Conservation (phyloP, 192 early-diverging fungal genomes). For the Pilaira anomala region DNA sequence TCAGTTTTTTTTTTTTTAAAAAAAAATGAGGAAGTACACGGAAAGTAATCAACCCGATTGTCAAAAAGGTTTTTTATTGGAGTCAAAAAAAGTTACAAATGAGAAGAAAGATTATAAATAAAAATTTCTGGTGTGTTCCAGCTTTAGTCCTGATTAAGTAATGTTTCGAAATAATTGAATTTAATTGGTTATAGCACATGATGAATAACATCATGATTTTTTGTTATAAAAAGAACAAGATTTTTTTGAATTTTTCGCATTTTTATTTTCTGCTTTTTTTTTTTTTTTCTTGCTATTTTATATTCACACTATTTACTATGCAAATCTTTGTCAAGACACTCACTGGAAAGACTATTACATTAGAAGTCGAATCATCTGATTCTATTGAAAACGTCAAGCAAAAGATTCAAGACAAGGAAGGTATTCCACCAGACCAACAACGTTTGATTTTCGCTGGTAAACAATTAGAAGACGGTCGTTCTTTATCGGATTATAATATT, state of each 20-base stretch:
- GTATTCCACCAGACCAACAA: slow-evolving; percentile 83
- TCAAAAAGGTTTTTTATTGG: too few relatives aligned
- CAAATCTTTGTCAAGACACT: slow-evolving; percentile 80
- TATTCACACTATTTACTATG: slow-evolving; percentile 40
- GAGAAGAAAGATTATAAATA: too few relatives aligned
- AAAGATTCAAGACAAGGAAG: slow-evolving; percentile 98
- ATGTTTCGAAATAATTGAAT: background rate
- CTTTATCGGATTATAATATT: slow-evolving; percentile 76
- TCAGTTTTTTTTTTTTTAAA: too few relatives aligned
- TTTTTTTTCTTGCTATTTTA: slow-evolving; percentile 9
- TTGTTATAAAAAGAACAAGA: background rate
- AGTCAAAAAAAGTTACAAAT: too few relatives aligned
- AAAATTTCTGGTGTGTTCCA: too few relatives aligned
- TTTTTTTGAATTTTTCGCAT: background rate
- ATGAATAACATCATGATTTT: background rate
- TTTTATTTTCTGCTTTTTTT: background rate
- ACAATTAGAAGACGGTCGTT: slow-evolving; percentile 78
- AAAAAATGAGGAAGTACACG: too few relatives aligned
- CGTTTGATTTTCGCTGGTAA: slow-evolving; percentile 80
- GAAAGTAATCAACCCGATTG: too few relatives aligned
- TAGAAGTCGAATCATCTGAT: slow-evolving; percentile 81
- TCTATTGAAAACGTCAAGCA: slow-evolving; percentile 78
- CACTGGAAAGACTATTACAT: slow-evolving; percentile 96
- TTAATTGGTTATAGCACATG: slow-evolving; percentile 12
- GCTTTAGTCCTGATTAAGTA: too few relatives aligned